Evolutionary conservation across 345 rosid genomes (phyloP).

Genomic region (Lepidium africanum): DNA sequence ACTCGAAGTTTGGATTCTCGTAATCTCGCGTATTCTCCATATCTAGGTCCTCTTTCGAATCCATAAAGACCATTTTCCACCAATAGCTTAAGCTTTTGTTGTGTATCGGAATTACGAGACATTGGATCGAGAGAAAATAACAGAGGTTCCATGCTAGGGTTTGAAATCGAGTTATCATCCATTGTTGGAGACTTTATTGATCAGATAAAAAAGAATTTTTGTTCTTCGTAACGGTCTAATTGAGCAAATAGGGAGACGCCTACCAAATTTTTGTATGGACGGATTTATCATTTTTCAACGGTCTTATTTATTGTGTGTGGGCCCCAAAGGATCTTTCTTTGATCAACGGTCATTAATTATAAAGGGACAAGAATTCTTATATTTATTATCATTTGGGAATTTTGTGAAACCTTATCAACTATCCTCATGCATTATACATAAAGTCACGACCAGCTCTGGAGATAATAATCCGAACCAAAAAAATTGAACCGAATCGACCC

Average conservation of each 20-base stretch:
- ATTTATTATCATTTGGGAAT: neutral
- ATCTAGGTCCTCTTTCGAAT: slow-evolving; percentile 83
- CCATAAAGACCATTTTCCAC: neutral
- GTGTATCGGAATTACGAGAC: slow-evolving; percentile 14
- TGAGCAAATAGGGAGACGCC: neutral
- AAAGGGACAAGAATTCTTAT: neutral
- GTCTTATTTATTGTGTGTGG: neutral
- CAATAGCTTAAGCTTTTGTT: slow-evolving; percentile 4
- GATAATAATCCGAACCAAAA: no score
- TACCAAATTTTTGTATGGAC: neutral
- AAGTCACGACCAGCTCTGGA: no score
- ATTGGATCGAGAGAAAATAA: slow-evolving; percentile 45
- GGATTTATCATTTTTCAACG: neutral
- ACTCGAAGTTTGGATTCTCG: slow-evolving; percentile 57
- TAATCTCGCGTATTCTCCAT: slow-evolving; percentile 57
- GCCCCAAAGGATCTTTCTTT: neutral
- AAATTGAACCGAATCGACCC: no score
- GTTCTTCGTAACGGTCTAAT: slow-evolving; percentile 1
- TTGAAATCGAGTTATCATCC: slow-evolving; percentile 32
- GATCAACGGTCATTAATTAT: neutral
- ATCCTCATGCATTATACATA: neutral
- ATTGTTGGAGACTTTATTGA: slow-evolving; percentile 3
- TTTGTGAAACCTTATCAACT: neutral
- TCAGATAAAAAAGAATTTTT: neutral
- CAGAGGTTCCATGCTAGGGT: slow-evolving; percentile 29